A percentile compares a stretch with the other conserved stretches of the same genome.
These are phyloP conservation scores for Colletotrichum spinosum DNA, from an alignment of 2,329 filamentous ascomycete genomes.

Conservation along the genomic window DNA sequence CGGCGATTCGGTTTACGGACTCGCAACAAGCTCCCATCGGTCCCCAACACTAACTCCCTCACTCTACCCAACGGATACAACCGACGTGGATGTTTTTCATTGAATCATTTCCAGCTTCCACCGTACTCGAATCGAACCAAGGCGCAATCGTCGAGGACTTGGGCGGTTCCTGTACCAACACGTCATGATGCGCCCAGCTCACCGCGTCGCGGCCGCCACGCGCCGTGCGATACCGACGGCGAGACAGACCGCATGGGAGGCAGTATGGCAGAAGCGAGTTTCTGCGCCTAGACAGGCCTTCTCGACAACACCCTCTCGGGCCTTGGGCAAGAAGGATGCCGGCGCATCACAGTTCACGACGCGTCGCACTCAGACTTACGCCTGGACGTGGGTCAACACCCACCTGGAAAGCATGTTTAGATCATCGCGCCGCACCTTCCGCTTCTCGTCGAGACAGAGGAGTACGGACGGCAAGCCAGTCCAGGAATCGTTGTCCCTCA, in stretches of 20 bases:
- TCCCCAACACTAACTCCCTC: conserved; percentile 15
- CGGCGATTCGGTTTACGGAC: conserved; percentile 30
- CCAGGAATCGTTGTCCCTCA: conserved; percentile 63
- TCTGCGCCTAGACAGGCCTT: conserved; percentile 15
- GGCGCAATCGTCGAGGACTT: neutral
- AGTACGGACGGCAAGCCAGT: conserved; percentile 7
- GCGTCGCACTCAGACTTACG: conserved; percentile 18
- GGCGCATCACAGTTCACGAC: conserved; percentile 5
- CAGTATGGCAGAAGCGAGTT: conserved; percentile 31
- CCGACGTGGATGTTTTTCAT: neutral
- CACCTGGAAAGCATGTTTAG: conserved; percentile 25
- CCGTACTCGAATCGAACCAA: conserved; percentile 10
- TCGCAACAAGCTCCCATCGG: conserved; percentile 20
- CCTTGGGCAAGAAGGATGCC: neutral
- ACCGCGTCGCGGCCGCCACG: conserved; percentile 25
- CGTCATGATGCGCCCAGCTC: conserved; percentile 30
- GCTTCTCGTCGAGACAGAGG: conserved; percentile 33
- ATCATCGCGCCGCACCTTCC: conserved; percentile 32
- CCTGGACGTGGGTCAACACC: conserved; percentile 26
- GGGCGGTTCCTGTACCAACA: neutral
- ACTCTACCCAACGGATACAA: neutral
- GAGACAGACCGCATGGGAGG: conserved; percentile 28
- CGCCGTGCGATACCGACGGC: conserved; percentile 24
- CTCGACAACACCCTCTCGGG: conserved; percentile 7
- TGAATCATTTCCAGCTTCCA: conserved; percentile 2